Evolutionary conservation across 352 stramenopile genomes (phyloP), one percentile per base, ranked within the genome.

Genomic region (Phytophthora pisi): DNA sequence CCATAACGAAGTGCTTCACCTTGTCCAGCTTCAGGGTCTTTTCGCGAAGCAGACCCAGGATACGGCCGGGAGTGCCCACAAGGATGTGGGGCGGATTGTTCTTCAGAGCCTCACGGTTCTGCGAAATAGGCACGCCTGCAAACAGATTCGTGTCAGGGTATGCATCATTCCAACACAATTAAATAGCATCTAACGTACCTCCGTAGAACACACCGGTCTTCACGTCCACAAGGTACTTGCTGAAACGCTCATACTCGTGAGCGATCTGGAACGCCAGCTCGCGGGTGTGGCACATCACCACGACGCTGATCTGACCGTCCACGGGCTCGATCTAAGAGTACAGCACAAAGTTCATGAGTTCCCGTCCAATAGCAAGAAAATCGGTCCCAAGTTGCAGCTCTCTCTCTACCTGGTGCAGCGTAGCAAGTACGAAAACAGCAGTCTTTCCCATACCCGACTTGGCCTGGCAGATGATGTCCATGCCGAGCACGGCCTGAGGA

Each of bases 401-500:
- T 57, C 8, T 77, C 20, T 20, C 20, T 20, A 99, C 93, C 88
- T 99, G 97, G 81, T 99, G 97, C 47, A 99, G 86, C 3, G 98
- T 99, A 18, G 98, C 96, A 50, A 99, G 81, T 5, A 99, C 97
- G 75, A 99, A 99, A 36, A 99, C 98, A 49, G 98, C 98, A 0
- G 98, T 99, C 87, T 99, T 99, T 68, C 98, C 98, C 98, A 99
- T 99, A 83, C 98, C 98, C 43, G 96, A 99, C 90, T 99, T 99
- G 63, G 98, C 98, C 81, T 99, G 98, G 84, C 98, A 99, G 82
- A 99, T 97, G 68, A 99, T 98, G 79, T 99, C 98, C 89, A 99
- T 99, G 51, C 98, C 98, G n/a, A 99, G 89, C 54, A 99, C 96
- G 40, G 98, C 98, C 78, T 99, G 97, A 24, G 98, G 98, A 76